Base-by-base conservation (phyloP, 805 yeast genomes). In the Yarrowia alimentaria region DNA sequence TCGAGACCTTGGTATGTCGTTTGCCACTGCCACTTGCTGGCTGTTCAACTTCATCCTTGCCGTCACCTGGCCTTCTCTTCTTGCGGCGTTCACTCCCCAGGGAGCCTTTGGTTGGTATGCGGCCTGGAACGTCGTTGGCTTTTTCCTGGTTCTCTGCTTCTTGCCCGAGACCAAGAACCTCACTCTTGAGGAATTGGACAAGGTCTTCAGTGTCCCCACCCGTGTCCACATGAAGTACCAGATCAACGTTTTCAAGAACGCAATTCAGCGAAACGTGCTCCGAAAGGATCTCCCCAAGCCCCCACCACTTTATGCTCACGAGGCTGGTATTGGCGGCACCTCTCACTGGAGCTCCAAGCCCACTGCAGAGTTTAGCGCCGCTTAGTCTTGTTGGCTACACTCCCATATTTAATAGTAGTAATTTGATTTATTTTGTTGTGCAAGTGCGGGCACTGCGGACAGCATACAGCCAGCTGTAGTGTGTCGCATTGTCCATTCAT, bases 81-180 rank as follows among this genome's bases (percentile, higher is more conserved):
- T 76, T 52, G 74, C 67, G 40, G 80, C 83, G 0, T 81, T 87
- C 68, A 79, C 77, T 52, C 77, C 88, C 2, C 86, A 82, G 57
- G 95, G 96, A 65, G 94, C 94, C 3, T 87, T 85, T 63, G 89
- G 93, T 11, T 87, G 81, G 76, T 87, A 85, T 61, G 95, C 93
- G 1, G 95, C 83, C 11, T 83, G 91, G 90, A 86, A 86, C 64
- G 58, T 85, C 60, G 85, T 84, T 5, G 74, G 85, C 51, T 80
- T 84, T 75, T 71, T 83, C 63, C 69, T 83, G 54, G 76, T 77
- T 16, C 71, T 73, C 55, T 63, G 66, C 35, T 67, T 67, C 64
- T 65, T 71, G 18, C 85, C 89, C 3, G 90, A 83, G 62, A 83
- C 90, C 2, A 79, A 78, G 67, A 79, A 79, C 25, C 74, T 80